These are phyloP conservation scores for Keithomyces neogunnii DNA, from an alignment of 2,329 filamentous ascomycete genomes.

Conservation along the genomic window DNA sequence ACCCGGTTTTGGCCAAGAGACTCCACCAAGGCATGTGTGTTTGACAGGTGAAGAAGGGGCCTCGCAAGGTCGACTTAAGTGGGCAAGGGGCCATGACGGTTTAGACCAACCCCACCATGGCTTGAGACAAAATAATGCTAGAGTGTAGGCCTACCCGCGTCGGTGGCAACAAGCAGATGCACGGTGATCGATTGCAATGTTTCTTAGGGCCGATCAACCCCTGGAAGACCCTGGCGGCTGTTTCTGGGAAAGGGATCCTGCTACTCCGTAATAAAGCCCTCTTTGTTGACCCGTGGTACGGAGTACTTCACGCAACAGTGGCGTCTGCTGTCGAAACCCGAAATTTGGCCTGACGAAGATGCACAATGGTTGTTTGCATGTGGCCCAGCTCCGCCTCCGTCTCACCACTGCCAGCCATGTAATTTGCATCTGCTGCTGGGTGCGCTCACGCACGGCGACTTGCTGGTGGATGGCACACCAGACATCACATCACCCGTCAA, in stretches of 20 bases:
- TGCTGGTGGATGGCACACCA: no score
- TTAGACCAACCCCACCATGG: neutral
- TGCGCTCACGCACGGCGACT: no score
- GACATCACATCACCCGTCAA: no score
- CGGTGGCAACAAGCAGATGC: neutral
- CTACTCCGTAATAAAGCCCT: neutral
- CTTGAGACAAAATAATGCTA: no score
- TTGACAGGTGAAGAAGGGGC: conserved; percentile 6
- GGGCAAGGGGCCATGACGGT: conserved; percentile 15
- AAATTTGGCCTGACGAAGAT: no score
- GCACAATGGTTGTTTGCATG: neutral
- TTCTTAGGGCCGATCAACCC: neutral
- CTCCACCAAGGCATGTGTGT: conserved; percentile 2
- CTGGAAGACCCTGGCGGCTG: neutral
- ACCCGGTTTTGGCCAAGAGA: neutral
- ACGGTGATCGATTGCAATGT: neutral
- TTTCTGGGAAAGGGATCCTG: neutral
- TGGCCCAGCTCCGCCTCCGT: neutral
- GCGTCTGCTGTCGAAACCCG: neutral
- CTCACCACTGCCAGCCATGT: neutral
- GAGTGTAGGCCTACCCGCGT: neutral
- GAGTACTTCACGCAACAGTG: neutral
- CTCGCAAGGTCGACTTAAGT: conserved; percentile 27
- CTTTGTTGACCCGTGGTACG: no score
- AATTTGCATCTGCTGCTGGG: no score